These are phyloP conservation scores for Colletotrichum chrysophilum DNA, from an alignment of 2,329 filamentous ascomycete species.

Conservation along the genomic window DNA sequence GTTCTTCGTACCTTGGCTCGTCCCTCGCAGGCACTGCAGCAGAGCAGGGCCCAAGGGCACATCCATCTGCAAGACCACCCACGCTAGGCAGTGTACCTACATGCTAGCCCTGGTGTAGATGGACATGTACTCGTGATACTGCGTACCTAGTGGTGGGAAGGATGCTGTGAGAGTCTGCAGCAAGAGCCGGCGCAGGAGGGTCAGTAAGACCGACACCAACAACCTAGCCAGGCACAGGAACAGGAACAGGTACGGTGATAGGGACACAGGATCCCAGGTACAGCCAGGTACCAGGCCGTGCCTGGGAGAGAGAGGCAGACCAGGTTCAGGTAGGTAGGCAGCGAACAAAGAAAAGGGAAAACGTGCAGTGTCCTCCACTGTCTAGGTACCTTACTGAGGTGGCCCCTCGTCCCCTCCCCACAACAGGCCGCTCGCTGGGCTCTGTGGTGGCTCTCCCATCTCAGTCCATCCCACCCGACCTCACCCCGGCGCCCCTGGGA, in stretches of 20 bases:
- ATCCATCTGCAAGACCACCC: background rate
- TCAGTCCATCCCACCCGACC: background rate
- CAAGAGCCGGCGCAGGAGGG: background rate
- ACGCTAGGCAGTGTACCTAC: slow-evolving; percentile 11
- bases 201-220: background rate
- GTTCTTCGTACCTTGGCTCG: background rate
- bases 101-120: background rate
- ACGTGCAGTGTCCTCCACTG: slow-evolving; percentile 4
- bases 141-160: background rate
- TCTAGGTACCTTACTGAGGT: too few species aligned
- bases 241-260: background rate
- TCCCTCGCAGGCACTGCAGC: background rate
- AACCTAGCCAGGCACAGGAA: background rate
- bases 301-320: background rate
- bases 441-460: background rate
- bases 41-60: background rate
- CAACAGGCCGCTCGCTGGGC: background rate
- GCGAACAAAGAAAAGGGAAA: slow-evolving; percentile 20
- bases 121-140: background rate
- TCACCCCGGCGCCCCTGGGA: background rate
- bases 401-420: background rate
- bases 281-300: background rate
- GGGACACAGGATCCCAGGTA: background rate
- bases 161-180: background rate
- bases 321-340: background rate